Percentiles rank a stretch among this genome's conserved stretches.
Evolutionary conservation across 2,329 filamentous ascomycete species (phyloP).

Genomic region (Aspergillus sp.): DNA sequence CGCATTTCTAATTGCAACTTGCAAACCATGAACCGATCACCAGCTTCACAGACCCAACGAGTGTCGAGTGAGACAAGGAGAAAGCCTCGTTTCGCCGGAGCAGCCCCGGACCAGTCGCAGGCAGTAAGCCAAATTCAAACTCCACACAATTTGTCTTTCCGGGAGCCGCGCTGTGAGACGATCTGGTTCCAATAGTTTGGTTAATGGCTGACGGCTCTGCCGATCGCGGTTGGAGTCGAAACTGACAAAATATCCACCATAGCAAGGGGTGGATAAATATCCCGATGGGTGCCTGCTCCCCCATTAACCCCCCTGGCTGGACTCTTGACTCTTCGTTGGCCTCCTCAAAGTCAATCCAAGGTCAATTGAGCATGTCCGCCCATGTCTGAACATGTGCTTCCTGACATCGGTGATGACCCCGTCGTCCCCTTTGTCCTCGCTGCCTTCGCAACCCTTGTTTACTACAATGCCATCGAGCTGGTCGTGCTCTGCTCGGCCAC

Average conservation of each 20-base stretch:
- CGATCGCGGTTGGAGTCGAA: background rate
- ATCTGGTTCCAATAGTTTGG: background rate
- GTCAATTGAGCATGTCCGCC: too few relatives aligned
- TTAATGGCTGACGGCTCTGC: background rate
- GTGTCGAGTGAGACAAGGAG: background rate
- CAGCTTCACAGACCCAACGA: background rate
- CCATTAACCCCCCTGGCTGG: too few relatives aligned
- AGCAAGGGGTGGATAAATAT: too few relatives aligned
- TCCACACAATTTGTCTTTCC: background rate
- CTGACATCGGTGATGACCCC: background rate
- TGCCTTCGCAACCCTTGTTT: conserved; percentile 42
- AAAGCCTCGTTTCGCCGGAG: background rate
- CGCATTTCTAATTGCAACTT: too few relatives aligned
- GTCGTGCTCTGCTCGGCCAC: conserved; percentile 43
- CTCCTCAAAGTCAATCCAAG: too few relatives aligned
- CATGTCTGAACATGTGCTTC: background rate
- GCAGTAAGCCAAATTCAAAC: background rate
- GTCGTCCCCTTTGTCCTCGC: conserved; percentile 25
- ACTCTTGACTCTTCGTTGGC: too few relatives aligned
- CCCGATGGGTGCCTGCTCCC: too few relatives aligned
- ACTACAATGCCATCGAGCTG: conserved; percentile 47
- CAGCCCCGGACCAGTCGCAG: background rate
- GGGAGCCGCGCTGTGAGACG: background rate
- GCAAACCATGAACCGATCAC: background rate
- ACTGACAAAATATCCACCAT: too few relatives aligned